phyloP scores from a whole-genome alignment of 2,329 filamentous ascomycete genomes.

The Pseudocercospora pini-densiflorae region DNA sequence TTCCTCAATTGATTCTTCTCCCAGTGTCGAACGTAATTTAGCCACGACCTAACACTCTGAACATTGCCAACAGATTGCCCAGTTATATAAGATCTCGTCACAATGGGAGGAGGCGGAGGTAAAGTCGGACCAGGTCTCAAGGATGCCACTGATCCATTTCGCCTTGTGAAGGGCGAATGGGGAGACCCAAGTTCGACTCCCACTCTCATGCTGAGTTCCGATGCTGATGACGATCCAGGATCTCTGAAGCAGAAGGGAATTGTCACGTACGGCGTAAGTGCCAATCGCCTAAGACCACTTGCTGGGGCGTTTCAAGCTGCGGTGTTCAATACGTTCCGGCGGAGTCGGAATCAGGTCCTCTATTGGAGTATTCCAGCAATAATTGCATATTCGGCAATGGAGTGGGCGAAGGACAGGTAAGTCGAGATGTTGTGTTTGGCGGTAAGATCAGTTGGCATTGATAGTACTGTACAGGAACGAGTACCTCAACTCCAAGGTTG shows the following conservation, averaged over 20 bases:
- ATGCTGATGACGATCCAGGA: slow-evolving; percentile 37
- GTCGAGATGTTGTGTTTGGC: slow-evolving; percentile 36
- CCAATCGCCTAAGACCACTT: slow-evolving; percentile 87
- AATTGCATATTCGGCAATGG: slow-evolving; percentile 78
- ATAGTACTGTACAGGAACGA: slow-evolving; percentile 63
- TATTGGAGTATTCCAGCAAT: slow-evolving; percentile 84
- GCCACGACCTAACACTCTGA: neutral
- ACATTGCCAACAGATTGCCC: neutral
- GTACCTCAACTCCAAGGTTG: slow-evolving; percentile 79
- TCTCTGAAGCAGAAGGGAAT: slow-evolving; percentile 63
- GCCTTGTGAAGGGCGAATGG: slow-evolving; percentile 22
- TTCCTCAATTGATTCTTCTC: neutral
- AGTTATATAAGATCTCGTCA: neutral
- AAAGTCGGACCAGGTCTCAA: slow-evolving; percentile 5
- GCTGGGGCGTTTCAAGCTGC: slow-evolving; percentile 78
- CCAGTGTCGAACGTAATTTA: neutral
- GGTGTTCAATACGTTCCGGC: slow-evolving; percentile 93
- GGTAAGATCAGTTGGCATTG: neutral
- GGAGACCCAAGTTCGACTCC: slow-evolving; percentile 12
- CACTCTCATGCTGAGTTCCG: neutral
- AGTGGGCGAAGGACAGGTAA: slow-evolving; percentile 91
- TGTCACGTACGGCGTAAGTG: slow-evolving; percentile 72
- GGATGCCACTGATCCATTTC: slow-evolving; percentile 7
- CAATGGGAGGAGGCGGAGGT: slow-evolving; percentile 2
- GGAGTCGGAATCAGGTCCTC: slow-evolving; percentile 82